Evolutionary conservation across 164 flowering plant genomes (phyloP).

Genomic region (Vitis labrusca): DNA sequence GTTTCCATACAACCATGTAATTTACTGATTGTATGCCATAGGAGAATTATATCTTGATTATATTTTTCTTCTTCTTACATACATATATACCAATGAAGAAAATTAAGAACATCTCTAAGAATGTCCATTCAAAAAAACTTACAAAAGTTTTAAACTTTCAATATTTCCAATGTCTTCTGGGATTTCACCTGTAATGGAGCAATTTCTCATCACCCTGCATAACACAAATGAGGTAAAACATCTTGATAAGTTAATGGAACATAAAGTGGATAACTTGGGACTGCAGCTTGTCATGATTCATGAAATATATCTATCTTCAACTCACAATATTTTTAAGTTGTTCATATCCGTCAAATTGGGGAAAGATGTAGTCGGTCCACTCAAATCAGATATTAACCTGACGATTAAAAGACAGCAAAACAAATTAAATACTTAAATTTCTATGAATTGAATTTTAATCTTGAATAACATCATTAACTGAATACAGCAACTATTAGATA

Average conservation of each 20-base stretch:
- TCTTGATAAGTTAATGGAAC: background rate
- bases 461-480: background rate
- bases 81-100: too few relatives aligned
- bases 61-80: too few relatives aligned
- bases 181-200: constrained; percentile 57
- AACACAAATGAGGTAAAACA: constrained; percentile 2
- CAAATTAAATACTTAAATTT: background rate
- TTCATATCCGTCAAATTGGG: constrained; percentile 53
- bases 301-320: constrained; percentile 13
- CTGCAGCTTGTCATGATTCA: background rate
- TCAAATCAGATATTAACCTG: constrained; percentile 87
- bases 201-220: constrained; percentile 67
- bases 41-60: too few relatives aligned
- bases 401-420: constrained; percentile 7
- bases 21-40: too few relatives aligned
- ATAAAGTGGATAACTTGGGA: background rate
- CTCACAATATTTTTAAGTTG: constrained; percentile 50
- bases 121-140: constrained; percentile 24
- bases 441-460: background rate
- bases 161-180: constrained; percentile 52
- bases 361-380: constrained; percentile 40
- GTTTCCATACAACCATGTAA: too few relatives aligned
- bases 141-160: constrained; percentile 38
- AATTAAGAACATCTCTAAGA: too few relatives aligned
- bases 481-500: background rate